Evolutionary conservation across 805 yeast species (phyloP), one percentile per base, ranked within the genome.

Genomic region (Vanderwaltozyma tropicalis): DNA sequence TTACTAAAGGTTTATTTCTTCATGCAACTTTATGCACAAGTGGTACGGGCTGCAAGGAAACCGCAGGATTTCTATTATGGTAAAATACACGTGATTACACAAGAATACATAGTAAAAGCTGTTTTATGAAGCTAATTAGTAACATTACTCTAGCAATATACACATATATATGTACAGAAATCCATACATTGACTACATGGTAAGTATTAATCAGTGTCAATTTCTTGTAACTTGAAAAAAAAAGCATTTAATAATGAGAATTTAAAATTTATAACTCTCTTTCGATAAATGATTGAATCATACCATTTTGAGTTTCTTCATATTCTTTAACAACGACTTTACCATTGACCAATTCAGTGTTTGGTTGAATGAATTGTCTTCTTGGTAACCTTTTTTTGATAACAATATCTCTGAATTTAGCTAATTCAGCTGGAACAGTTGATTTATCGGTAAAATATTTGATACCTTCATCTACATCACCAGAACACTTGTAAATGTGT

Each of bases 291-390:
- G 88, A 78, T 59, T 78, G 73, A 51, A 86, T 80, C 81, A 86
- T 71, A 20, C 94, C 95, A 26, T 67, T 64, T 46, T 76, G 77
- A 11, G 78, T 68, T 54, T 82, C 89, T 20, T 74, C 78, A 50
- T 86, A 86, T 53, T 83, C 94, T 40, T 67, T 69, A n/a, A 85
- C 66, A 29, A 61, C 68, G 5, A 52, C 49, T 13, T 46, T 46
- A 13, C 36, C 41, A 9, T 52, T 64, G 12, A 55, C 47, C 32
- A 74, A 44, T 19, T 62, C 48, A 8, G 94, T 80, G 61, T 86
- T 86, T 20, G 87, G 84, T 61, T 86, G 96, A 40, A 86, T 76
- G 47, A 80, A 72, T 57, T 84, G 94, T 59, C 78, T 80, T 59
- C 96, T 74, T 44, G 96, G 94, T 48, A 80, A 67, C 61, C 84